These are phyloP conservation scores for Penicillium sp. DNA, from an alignment of 2,329 filamentous ascomycete genomes.

Conservation along the genomic window DNA sequence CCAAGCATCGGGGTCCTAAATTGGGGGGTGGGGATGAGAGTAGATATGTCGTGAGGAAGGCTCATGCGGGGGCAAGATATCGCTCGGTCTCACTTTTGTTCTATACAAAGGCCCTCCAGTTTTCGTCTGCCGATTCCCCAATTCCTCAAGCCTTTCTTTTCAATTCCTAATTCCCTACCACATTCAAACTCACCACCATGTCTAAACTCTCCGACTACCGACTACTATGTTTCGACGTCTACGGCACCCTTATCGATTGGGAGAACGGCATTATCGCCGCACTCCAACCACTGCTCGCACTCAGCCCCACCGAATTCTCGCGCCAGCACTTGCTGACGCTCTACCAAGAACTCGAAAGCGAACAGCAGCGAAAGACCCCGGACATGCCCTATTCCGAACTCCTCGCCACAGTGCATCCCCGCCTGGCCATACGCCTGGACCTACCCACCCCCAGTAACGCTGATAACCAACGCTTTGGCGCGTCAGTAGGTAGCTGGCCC, in stretches of 20 bases:
- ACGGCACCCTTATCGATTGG: constrained; percentile 80
- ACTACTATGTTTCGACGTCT: constrained; percentile 74
- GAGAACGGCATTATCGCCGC: constrained; percentile 65
- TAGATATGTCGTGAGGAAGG: neutral
- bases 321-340: constrained; percentile 28
- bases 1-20: constrained; percentile 1
- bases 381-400: constrained; percentile 63
- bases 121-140: neutral
- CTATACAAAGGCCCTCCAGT: neutral
- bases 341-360: constrained; percentile 43
- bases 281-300: constrained; percentile 51
- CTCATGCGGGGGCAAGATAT: neutral
- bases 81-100: neutral
- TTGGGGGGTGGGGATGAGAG: neutral
- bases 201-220: constrained; percentile 44
- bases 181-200: constrained; percentile 20
- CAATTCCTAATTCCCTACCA: neutral
- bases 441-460: constrained; percentile 24
- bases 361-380: constrained; percentile 59
- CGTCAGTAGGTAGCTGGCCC: constrained; percentile 56
- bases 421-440: constrained; percentile 36
- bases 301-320: constrained; percentile 45
- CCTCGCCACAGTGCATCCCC: constrained; percentile 53
- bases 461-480: constrained; percentile 54
- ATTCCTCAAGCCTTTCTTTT: neutral